Conservation (phyloP, 148 eudicot species). For the Spergularia bocconei region DNA sequence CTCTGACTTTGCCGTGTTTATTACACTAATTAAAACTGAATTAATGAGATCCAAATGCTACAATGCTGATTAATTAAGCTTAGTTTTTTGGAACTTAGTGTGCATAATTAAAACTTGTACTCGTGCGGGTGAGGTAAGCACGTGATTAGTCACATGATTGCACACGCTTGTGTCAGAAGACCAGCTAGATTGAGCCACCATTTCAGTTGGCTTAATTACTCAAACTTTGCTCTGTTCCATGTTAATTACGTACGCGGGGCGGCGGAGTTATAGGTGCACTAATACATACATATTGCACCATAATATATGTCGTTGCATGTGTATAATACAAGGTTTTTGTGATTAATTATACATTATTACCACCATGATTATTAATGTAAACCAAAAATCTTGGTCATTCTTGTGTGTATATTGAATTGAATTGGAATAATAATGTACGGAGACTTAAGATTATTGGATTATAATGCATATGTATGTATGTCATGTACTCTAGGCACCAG, state of each 20-base stretch:
- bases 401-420: too few relatives aligned
- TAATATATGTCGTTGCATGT: constrained; percentile 1
- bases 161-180: constrained; percentile 30
- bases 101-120: constrained; percentile 19
- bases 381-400: not conserved
- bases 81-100: constrained; percentile 15
- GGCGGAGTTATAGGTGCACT: constrained; percentile 11
- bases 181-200: constrained; percentile 32
- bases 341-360: not conserved
- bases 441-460: too few relatives aligned
- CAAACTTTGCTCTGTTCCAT: constrained; percentile 4
- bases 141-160: constrained; percentile 25
- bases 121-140: constrained; percentile 28
- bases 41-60: constrained; percentile 6
- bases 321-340: not conserved
- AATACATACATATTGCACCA: not conserved
- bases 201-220: constrained; percentile 16
- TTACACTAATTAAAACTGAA: not conserved
- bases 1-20: constrained; percentile 26
- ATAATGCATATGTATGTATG: too few relatives aligned
- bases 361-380: constrained; percentile 11
- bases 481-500: too few relatives aligned
- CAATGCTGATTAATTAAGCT: not conserved
- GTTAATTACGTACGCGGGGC: constrained; percentile 13
- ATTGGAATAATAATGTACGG: too few relatives aligned